phyloP scores from a whole-genome alignment of 306 rosid species.

The Senna siamea region DNA sequence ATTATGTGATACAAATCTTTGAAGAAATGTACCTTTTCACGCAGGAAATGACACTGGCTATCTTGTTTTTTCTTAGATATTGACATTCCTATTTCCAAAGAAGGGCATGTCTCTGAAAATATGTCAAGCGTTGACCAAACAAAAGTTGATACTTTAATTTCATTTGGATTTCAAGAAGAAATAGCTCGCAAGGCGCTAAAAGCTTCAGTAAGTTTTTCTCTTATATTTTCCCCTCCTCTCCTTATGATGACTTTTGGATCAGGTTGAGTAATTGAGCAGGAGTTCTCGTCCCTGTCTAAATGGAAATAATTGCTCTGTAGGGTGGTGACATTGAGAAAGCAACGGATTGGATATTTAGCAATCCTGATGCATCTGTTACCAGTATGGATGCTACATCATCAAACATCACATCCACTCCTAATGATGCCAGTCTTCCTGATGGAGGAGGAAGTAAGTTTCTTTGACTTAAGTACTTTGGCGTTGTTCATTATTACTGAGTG shows the following conservation, averaged over 20 bases:
- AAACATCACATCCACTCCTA: slow-evolving; percentile 39
- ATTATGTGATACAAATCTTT: not conserved
- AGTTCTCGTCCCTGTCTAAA: slow-evolving; percentile 7
- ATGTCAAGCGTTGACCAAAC: slow-evolving; percentile 63
- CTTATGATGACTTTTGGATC: not conserved
- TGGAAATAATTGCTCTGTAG: slow-evolving; percentile 45
- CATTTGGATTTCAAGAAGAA: slow-evolving; percentile 93
- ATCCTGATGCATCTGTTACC: slow-evolving; percentile 73
- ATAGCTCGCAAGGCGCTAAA: slow-evolving; percentile 77
- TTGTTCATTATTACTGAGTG: not conserved
- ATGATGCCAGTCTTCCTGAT: slow-evolving; percentile 65
- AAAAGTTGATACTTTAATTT: slow-evolving; percentile 75
- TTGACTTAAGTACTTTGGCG: slow-evolving; percentile 11
- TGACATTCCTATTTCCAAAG: slow-evolving; percentile 65
- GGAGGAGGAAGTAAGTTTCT: slow-evolving; percentile 93
- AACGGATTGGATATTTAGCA: slow-evolving; percentile 95
- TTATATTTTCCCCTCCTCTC: not conserved
- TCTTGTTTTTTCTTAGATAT: slow-evolving; percentile 56
- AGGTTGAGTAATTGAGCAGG: not conserved
- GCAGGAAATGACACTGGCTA: slow-evolving; percentile 31
- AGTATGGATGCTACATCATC: slow-evolving; percentile 74
- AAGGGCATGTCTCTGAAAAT: slow-evolving; percentile 43
- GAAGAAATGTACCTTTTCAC: slow-evolving; percentile 13
- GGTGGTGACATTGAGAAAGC: slow-evolving; percentile 97
- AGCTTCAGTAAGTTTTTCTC: slow-evolving; percentile 69